phyloP scores from a whole-genome alignment of 2,329 filamentous ascomycete genomes.

The Aspergillus jensenii region DNA sequence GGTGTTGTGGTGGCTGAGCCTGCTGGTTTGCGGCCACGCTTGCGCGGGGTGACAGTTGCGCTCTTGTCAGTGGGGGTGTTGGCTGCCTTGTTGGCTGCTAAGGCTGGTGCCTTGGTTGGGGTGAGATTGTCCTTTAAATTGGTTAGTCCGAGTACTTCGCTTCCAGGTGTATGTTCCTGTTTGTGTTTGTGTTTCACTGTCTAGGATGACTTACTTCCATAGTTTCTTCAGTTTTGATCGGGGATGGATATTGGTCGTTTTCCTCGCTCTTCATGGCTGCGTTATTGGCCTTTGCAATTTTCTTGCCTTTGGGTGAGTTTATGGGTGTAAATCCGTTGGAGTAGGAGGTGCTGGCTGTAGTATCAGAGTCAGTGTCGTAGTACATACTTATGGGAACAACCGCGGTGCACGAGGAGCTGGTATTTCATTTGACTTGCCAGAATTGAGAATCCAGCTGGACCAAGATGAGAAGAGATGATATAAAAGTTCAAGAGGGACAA shows the following conservation, averaged over 20 bases:
- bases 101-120: neutral
- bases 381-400: neutral
- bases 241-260: neutral
- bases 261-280: neutral
- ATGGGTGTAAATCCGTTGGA: slow-evolving; percentile 5
- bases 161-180: neutral
- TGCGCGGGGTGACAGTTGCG: slow-evolving; percentile 17
- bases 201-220: neutral
- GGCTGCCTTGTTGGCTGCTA: neutral
- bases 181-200: neutral
- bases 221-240: neutral
- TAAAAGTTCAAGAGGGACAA: neutral
- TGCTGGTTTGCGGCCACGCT: slow-evolving; percentile 22
- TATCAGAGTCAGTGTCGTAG: neutral
- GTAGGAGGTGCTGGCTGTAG: neutral
- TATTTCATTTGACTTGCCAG: neutral
- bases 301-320: slow-evolving; percentile 1
- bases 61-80: neutral
- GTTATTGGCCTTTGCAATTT: neutral
- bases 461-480: neutral
- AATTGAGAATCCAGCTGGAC: neutral
- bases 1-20: slow-evolving; percentile 4
- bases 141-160: neutral
- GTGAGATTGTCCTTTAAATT: neutral
- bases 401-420: too few species aligned